Evolutionary conservation across 179 eudicot genomes (phyloP).

Genomic region (Vitellaria paradoxa): DNA sequence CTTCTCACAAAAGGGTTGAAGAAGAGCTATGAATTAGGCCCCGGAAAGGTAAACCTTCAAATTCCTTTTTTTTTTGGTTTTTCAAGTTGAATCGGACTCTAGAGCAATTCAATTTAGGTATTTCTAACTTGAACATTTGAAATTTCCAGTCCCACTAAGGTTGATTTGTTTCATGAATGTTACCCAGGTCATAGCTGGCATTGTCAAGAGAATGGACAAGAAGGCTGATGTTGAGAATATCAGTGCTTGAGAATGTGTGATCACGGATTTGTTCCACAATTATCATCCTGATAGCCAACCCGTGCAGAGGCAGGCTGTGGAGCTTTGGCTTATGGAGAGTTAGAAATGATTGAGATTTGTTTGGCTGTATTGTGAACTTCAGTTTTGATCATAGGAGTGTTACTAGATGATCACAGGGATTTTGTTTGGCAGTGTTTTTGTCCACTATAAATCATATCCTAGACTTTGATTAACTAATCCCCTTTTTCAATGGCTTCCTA

Average conservation of each 20-base stretch:
- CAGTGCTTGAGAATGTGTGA: constrained; percentile 40
- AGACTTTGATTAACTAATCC: too few species aligned
- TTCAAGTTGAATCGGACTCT: neutral
- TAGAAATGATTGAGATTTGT: too few species aligned
- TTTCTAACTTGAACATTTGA: neutral
- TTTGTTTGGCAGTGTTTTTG: too few species aligned
- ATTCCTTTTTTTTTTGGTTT: neutral
- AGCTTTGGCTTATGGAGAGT: too few species aligned
- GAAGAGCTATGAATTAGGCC: constrained; percentile 91
- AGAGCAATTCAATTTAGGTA: neutral
- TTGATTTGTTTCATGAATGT: constrained; percentile 9
- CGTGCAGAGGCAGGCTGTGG: too few species aligned
- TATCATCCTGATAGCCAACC: neutral
- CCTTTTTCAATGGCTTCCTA: too few species aligned
- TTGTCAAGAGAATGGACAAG: constrained; percentile 80
- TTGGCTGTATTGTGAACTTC: too few species aligned
- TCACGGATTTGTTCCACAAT: neutral
- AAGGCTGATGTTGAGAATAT: constrained; percentile 71
- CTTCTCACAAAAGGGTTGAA: constrained; percentile 65
- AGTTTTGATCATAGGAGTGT: too few species aligned
- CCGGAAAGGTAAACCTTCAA: constrained; percentile 66
- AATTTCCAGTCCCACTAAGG: neutral
- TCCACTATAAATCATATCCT: too few species aligned
- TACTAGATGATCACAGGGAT: too few species aligned
- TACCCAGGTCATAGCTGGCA: constrained; percentile 84